Conservation (phyloP, 441 rosid species). For the Metrosideros polymorpha region DNA sequence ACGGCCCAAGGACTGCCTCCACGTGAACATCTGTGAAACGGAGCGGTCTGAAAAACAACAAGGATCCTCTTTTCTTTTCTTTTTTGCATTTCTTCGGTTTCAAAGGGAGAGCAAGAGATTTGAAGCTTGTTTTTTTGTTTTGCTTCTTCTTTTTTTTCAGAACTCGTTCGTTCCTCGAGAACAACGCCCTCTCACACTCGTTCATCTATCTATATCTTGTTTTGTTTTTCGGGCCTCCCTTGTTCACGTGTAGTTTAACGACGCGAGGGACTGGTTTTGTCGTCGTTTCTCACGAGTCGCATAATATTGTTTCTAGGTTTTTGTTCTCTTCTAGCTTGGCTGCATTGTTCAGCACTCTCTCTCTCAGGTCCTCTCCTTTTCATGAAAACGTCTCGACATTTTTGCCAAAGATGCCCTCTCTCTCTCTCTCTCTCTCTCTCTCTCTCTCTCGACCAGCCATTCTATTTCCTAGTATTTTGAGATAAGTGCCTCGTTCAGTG, state of each 20-base stretch:
- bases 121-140: not conserved
- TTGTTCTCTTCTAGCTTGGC: slow-evolving; percentile 52
- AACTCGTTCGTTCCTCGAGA: slow-evolving; percentile 31
- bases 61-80: not conserved
- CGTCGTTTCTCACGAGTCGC: not conserved
- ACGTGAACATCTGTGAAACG: not conserved
- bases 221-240: slow-evolving; percentile 22
- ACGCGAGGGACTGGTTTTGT: slow-evolving; percentile 26
- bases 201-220: not conserved
- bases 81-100: not conserved
- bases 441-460: not conserved
- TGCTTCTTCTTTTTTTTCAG: not conserved
- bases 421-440: not conserved
- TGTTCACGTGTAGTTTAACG: slow-evolving; percentile 70
- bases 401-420: slow-evolving; percentile 2
- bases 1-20: not conserved
- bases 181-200: slow-evolving; percentile 30
- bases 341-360: slow-evolving; percentile 14
- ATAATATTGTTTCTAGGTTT: slow-evolving; percentile 28
- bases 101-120: not conserved
- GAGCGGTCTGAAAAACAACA: not conserved
- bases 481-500: not conserved
- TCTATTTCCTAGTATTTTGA: not conserved
- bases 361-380: slow-evolving; percentile 22
- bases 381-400: slow-evolving; percentile 19